Conservation (phyloP, 768 basidiomycete genomes). For the Boletus rex-veris region DNA sequence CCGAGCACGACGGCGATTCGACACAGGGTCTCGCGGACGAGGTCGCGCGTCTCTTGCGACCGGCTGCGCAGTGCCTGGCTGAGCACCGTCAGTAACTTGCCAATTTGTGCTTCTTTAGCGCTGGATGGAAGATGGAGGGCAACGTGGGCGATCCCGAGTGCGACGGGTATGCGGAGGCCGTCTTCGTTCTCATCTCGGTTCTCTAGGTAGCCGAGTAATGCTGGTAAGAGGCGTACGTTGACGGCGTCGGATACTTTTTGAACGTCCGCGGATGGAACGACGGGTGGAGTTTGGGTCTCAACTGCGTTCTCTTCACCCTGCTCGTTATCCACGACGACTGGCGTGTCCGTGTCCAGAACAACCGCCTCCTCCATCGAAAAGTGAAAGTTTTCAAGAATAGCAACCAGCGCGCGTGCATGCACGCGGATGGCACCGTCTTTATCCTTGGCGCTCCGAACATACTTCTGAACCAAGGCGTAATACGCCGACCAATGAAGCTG, state of each 20-base stretch:
- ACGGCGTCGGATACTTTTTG: slow-evolving; percentile 70
- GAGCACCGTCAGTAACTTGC: slow-evolving; percentile 76
- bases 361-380: slow-evolving; percentile 74
- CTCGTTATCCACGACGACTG: slow-evolving; percentile 29
- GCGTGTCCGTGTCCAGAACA: slow-evolving; percentile 31
- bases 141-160: slow-evolving; percentile 82
- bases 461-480: slow-evolving; percentile 73
- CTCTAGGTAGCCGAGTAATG: slow-evolving; percentile 76
- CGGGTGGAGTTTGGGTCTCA: slow-evolving; percentile 4
- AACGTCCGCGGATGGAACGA: slow-evolving; percentile 12
- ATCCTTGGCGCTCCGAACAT: slow-evolving; percentile 61
- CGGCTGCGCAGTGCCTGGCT: slow-evolving; percentile 90
- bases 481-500: slow-evolving; percentile 84
- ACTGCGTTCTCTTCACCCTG: slow-evolving; percentile 21
- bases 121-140: slow-evolving; percentile 72
- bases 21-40: slow-evolving; percentile 77
- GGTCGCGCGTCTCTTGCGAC: slow-evolving; percentile 89
- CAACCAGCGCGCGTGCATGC: slow-evolving; percentile 80
- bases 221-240: slow-evolving; percentile 70
- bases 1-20: slow-evolving; percentile 75
- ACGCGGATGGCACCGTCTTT: slow-evolving; percentile 75
- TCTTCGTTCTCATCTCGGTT: slow-evolving; percentile 83
- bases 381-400: slow-evolving; percentile 86
- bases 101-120: slow-evolving; percentile 63
- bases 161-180: slow-evolving; percentile 80